Evolutionary conservation across 2,329 filamentous ascomycete genomes (phyloP), one percentile per base, ranked within the genome.

Genomic region (Cercospora citrullina): DNA sequence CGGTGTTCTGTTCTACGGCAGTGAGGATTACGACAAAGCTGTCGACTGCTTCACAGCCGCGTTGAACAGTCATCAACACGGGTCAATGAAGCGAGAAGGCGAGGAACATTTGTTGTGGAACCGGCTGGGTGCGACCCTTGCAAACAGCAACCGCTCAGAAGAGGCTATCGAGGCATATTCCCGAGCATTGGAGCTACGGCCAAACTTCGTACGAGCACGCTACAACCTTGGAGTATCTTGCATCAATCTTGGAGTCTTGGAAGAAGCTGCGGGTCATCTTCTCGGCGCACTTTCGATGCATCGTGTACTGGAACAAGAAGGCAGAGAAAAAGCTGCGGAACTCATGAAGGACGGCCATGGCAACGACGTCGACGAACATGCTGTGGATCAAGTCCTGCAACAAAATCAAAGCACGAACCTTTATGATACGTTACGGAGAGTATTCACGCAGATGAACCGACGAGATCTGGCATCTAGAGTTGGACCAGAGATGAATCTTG

Each of bases 61-160:
- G 0, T 87, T 99, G 26, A 91, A 92, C 68, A 92, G 89, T 26
- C 93, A 92, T 0, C 93, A 97, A 80, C 87, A 89, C 39, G 95
- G 95, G 67, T 88, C 88, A 8, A 91, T 89, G 68, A 98, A 97
- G 81, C 90, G 92, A 70, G 88, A 89, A 75, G 90, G 91, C 75
- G 93, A 97, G 80, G 84, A 97, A 1, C 95, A 98, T 77, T 87
- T 99, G 21, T 89, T 99, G 31, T 99, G 95, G 95, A 99, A 99
- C 84, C 89, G 95, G 2, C 89, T 99, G 0, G 95, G 95, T 51
- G 95, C 95, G 1, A 99, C 95, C 0, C 89, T 99, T 5, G 95
- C 95, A 75, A 99, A 99, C 84, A 93, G 90, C 61, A 94, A 94
- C 57, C 91, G 93, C 68, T 92, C 89, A 64, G 95, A 99, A 81